These are phyloP conservation scores for Yamadazyma epiphylla DNA, from an alignment of 1,139 yeast species.

Conservation along the genomic window DNA sequence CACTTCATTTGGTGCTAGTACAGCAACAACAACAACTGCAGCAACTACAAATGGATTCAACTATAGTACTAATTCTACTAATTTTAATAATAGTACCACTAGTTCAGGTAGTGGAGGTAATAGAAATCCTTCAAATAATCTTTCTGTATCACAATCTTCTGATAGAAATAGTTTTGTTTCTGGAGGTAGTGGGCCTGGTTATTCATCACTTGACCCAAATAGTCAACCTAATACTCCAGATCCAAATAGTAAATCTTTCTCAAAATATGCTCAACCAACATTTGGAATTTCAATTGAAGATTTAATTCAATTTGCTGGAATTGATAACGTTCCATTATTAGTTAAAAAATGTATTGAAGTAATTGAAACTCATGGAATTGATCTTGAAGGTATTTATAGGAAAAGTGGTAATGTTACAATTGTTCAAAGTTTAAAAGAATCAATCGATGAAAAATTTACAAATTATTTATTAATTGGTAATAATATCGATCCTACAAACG, in stretches of 20 bases:
- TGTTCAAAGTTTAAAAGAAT: slow-evolving; percentile 66
- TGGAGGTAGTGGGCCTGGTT: slow-evolving; percentile 9
- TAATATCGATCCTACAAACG: slow-evolving; percentile 41
- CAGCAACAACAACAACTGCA: not conserved
- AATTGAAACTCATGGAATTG: slow-evolving; percentile 77
- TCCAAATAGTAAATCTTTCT: slow-evolving; percentile 39
- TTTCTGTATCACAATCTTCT: not conserved
- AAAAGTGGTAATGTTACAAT: slow-evolving; percentile 76
- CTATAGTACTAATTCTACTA: not conserved
- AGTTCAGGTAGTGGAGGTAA: no score
- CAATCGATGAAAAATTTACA: slow-evolving; percentile 76
- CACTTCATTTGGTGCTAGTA: slow-evolving; percentile 1
- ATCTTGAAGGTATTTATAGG: slow-evolving; percentile 86
- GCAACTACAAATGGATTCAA: not conserved
- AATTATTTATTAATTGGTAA: slow-evolving; percentile 47
- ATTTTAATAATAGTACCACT: slow-evolving; percentile 1
- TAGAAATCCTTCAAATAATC: not conserved
- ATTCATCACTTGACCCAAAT: slow-evolving; percentile 40
- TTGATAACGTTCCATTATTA: slow-evolving; percentile 87
- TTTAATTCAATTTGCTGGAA: slow-evolving; percentile 70
- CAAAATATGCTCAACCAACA: slow-evolving; percentile 46
- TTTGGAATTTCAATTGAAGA: slow-evolving; percentile 81
- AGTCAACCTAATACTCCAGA: slow-evolving; percentile 21
- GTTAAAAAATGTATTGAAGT: slow-evolving; percentile 87
- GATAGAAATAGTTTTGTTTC: slow-evolving; percentile 5